A percentile compares a stretch with the other conserved stretches of the same genome.
phyloP scores from a whole-genome alignment of 1,284 basidiomycete genomes.

The Austropuccinia psidii region DNA sequence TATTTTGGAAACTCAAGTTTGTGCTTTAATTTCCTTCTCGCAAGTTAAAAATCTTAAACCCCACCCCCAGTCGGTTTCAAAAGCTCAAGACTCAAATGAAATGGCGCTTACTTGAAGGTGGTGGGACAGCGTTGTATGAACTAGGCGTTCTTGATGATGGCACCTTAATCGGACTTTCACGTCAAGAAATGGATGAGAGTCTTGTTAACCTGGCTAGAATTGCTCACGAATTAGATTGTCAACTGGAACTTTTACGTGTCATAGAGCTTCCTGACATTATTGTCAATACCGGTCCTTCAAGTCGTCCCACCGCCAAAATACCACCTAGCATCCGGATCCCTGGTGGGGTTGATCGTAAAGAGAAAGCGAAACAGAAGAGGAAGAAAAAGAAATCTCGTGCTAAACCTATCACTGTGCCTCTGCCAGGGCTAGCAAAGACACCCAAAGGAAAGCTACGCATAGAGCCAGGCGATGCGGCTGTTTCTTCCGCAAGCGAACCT shows the following conservation, averaged over 20 bases:
- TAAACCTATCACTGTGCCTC: not conserved
- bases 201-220: constrained; percentile 43
- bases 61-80: constrained; percentile 44
- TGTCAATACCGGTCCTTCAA: constrained; percentile 11
- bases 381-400: constrained; percentile 29
- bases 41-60: constrained; percentile 43
- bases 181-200: constrained; percentile 43
- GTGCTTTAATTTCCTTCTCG: not conserved
- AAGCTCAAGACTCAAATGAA: constrained; percentile 46
- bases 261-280: constrained; percentile 29
- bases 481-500: constrained; percentile 30
- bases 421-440: not conserved
- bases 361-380: constrained; percentile 21
- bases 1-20: not conserved
- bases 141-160: constrained; percentile 47
- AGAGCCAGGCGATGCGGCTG: constrained; percentile 31
- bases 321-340: not conserved
- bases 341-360: constrained; percentile 17
- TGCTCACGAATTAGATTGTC: constrained; percentile 42
- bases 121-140: constrained; percentile 45
- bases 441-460: constrained; percentile 7
- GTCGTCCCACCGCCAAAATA: not conserved
- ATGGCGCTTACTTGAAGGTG: constrained; percentile 47
- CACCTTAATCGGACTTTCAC: constrained; percentile 43
- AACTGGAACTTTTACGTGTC: constrained; percentile 20